A percentile compares a stretch with the other conserved stretches of the same genome.
Conservation (phyloP, 208 protist genomes). For the Leishmania braziliensis region DNA sequence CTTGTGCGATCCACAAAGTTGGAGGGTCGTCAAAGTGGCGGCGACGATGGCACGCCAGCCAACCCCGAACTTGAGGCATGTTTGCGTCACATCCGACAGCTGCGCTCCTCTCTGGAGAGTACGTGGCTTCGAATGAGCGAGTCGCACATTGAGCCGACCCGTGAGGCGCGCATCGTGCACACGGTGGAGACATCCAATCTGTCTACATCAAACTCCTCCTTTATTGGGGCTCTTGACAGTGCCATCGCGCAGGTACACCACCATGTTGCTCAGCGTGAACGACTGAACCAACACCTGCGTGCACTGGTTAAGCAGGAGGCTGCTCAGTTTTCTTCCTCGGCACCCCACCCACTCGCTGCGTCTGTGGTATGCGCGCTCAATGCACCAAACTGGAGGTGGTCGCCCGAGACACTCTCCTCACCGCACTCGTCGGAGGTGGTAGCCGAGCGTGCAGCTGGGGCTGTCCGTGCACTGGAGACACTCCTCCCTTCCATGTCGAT, state of each 20-base stretch:
- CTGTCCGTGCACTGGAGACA: slow-evolving; percentile 16
- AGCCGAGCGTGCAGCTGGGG: slow-evolving; percentile 9
- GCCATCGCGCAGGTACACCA: slow-evolving; percentile 3
- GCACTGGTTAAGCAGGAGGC: slow-evolving; percentile 19
- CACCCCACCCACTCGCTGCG: not conserved
- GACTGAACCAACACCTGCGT: slow-evolving; percentile 10
- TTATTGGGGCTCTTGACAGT: not conserved
- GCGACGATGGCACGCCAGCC: not conserved
- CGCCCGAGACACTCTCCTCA: not conserved
- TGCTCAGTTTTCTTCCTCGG: not conserved
- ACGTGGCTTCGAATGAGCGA: slow-evolving; percentile 19
- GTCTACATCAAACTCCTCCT: not conserved
- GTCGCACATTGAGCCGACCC: not conserved
- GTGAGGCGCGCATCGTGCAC: not conserved
- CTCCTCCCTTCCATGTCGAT: slow-evolving; percentile 28
- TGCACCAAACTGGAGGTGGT: not conserved
- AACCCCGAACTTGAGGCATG: slow-evolving; percentile 21
- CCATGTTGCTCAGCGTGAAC: slow-evolving; percentile 14
- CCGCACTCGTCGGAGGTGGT: not conserved
- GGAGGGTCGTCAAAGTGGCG: slow-evolving; percentile 9
- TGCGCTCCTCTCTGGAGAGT: slow-evolving; percentile 23
- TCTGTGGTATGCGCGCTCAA: not conserved
- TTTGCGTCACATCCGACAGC: slow-evolving; percentile 14
- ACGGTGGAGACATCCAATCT: not conserved
- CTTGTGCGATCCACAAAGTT: slow-evolving; percentile 41